A percentile compares a stretch with the other conserved stretches of the same genome.
These are phyloP conservation scores for Picea glauca DNA, from an alignment of 75 land plant species.

Conservation along the genomic window DNA sequence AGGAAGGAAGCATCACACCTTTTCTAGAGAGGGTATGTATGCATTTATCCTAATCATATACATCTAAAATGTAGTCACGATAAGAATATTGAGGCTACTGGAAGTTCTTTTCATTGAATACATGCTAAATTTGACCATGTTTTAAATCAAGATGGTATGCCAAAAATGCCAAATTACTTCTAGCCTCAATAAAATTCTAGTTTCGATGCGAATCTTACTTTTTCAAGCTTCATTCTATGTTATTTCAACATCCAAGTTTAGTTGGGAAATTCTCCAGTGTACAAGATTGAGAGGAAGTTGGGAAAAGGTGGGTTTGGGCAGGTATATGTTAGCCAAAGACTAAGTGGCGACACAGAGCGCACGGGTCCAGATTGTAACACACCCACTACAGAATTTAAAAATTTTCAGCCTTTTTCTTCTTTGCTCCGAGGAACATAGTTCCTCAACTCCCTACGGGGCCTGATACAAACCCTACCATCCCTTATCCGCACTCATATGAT, in stretches of 20 bases:
- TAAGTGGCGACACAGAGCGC: conserved; percentile 70
- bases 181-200: background rate
- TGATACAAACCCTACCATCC: too few relatives aligned
- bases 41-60: background rate
- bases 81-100: background rate
- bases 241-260: conserved; percentile 53
- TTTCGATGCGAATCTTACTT: background rate
- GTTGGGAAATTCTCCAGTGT: conserved; percentile 84
- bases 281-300: conserved; percentile 84
- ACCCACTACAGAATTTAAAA: too few relatives aligned
- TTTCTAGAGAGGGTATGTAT: conserved; percentile 76
- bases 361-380: conserved; percentile 86
- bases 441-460: too few relatives aligned
- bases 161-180: too few relatives aligned
- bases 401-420: too few relatives aligned
- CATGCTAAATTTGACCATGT: background rate
- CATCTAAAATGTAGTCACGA: background rate
- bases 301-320: conserved; percentile 99
- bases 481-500: too few relatives aligned
- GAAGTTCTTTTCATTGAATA: background rate
- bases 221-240: background rate
- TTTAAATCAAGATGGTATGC: too few relatives aligned
- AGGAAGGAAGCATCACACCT: conserved; percentile 65
- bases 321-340: conserved; percentile 81
- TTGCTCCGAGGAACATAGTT: too few relatives aligned